A percentile compares a stretch with the other conserved stretches of the same genome.
These are phyloP conservation scores for Canariomyces notabilis DNA, from an alignment of 2,329 filamentous ascomycete genomes.

Conservation along the genomic window DNA sequence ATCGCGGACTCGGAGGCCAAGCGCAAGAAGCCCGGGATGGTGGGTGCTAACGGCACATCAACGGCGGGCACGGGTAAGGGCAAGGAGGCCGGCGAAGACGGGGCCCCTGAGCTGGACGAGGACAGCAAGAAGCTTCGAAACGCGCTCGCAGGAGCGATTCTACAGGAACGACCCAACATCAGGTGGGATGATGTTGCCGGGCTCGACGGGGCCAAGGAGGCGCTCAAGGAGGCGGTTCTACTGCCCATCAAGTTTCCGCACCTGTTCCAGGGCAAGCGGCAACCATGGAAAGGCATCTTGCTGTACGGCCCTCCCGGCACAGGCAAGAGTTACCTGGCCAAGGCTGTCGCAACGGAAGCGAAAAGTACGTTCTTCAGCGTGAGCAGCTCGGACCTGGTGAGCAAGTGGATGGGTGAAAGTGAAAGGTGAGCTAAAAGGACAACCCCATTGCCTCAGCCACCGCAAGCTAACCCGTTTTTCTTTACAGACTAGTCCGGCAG, in stretches of 20 bases:
- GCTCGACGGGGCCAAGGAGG: constrained; percentile 89
- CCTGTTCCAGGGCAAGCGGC: constrained; percentile 89
- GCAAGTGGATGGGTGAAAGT: constrained; percentile 99
- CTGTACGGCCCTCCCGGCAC: constrained; percentile 95
- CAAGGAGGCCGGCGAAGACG: constrained; percentile 45
- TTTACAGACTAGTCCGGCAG: constrained; percentile 78
- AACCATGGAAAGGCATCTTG: constrained; percentile 97
- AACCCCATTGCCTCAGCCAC: background rate
- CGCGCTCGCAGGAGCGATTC: constrained; percentile 83
- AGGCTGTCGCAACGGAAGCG: constrained; percentile 94
- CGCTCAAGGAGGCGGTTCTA: constrained; percentile 94
- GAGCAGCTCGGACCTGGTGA: constrained; percentile 92
- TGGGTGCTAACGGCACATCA: constrained; percentile 66
- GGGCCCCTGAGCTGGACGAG: constrained; percentile 68
- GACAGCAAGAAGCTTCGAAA: constrained; percentile 93
- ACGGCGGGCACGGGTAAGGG: constrained; percentile 58
- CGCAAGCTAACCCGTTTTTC: constrained; percentile 23
- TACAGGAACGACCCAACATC: constrained; percentile 93
- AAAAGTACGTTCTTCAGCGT: constrained; percentile 99
- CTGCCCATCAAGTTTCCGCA: constrained; percentile 98
- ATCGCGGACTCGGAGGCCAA: constrained; percentile 69
- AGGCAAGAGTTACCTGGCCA: constrained; percentile 95
- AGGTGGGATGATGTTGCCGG: constrained; percentile 98
- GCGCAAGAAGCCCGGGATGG: constrained; percentile 63
- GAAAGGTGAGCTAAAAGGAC: constrained; percentile 64